phyloP scores from a whole-genome alignment of 2,329 filamentous ascomycete genomes.

The Drechmeria coniospora region DNA sequence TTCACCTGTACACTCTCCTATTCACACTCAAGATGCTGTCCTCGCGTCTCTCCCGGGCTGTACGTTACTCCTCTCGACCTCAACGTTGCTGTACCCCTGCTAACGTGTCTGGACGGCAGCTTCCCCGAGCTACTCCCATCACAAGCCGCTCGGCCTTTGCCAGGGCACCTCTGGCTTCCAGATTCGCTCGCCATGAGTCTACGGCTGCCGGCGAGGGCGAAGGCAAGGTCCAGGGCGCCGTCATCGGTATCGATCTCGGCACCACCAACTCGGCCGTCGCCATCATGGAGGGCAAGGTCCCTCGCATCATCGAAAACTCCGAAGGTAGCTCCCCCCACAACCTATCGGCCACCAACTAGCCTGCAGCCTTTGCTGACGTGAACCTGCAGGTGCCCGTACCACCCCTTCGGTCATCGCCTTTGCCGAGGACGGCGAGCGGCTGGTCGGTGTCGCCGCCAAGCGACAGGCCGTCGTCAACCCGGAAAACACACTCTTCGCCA shows the following conservation, averaged over 20 bases:
- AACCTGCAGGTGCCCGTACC: conserved; percentile 19
- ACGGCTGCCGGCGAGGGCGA: conserved; percentile 35
- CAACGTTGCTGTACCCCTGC: conserved; percentile 4
- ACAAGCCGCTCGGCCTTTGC: conserved; percentile 51
- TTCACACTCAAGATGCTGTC: conserved; percentile 48
- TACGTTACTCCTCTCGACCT: conserved; percentile 31
- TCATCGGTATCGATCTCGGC: conserved; percentile 97
- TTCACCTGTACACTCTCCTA: conserved; percentile 19
- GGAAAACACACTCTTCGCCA: conserved; percentile 95
- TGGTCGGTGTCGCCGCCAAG: conserved; percentile 95
- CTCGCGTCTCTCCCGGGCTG: conserved; percentile 58
- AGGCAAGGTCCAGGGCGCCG: conserved; percentile 76
- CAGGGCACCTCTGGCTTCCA: conserved; percentile 55
- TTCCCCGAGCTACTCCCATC: conserved; percentile 61
- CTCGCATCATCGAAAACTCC: conserved; percentile 94
- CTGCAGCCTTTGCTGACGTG: background rate
- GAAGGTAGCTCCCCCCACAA: conserved; percentile 46
- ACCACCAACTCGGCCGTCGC: conserved; percentile 97
- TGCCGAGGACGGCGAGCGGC: conserved; percentile 84
- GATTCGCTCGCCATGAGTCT: conserved; percentile 65
- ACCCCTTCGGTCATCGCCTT: conserved; percentile 81
- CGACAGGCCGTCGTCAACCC: conserved; percentile 97
- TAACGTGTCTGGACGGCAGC: conserved; percentile 27
- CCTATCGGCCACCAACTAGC: too few relatives aligned
- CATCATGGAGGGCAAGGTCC: conserved; percentile 91